Conservation (phyloP, 768 basidiomycete species). For the Auriscalpium microsporum region DNA sequence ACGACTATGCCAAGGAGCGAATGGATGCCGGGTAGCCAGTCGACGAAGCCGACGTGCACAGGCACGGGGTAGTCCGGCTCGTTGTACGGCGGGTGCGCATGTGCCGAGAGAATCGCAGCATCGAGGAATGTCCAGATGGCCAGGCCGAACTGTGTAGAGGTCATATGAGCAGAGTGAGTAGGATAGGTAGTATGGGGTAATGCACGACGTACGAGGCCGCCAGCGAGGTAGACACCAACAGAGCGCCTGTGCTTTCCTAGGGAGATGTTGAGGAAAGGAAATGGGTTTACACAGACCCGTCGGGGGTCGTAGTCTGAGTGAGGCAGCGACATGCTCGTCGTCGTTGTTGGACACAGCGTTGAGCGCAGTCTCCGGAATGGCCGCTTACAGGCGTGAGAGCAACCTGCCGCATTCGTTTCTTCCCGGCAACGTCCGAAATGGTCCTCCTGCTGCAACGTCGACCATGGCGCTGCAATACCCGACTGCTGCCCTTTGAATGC, state of each 20-base stretch:
- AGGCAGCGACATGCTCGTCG: conserved; percentile 47
- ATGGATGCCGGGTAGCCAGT: conserved; percentile 97
- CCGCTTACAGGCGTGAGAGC: not conserved
- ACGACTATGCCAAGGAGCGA: conserved; percentile 88
- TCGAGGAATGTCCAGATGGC: conserved; percentile 96
- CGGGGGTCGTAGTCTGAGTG: conserved; percentile 77
- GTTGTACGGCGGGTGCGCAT: conserved; percentile 69
- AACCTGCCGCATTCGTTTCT: no score
- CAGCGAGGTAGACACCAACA: conserved; percentile 84
- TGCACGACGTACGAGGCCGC: conserved; percentile 66
- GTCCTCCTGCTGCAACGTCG: no score
- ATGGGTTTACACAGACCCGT: conserved; percentile 79
- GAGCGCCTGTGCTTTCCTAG: conserved; percentile 74
- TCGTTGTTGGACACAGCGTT: not conserved
- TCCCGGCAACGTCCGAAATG: no score
- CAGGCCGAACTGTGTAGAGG: conserved; percentile 65
- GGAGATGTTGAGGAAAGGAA: conserved; percentile 52
- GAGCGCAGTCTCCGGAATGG: no score
- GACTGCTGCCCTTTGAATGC: no score
- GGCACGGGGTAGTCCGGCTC: conserved; percentile 61
- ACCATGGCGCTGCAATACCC: no score
- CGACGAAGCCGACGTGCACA: conserved; percentile 83
- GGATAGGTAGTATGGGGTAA: conserved; percentile 6
- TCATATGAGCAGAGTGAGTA: not conserved
- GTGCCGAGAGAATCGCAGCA: conserved; percentile 82